Evolutionary conservation across 768 basidiomycete species (phyloP), one percentile per base, ranked within the genome.

Genomic region (Porphyrellus cyaneotinctus): DNA sequence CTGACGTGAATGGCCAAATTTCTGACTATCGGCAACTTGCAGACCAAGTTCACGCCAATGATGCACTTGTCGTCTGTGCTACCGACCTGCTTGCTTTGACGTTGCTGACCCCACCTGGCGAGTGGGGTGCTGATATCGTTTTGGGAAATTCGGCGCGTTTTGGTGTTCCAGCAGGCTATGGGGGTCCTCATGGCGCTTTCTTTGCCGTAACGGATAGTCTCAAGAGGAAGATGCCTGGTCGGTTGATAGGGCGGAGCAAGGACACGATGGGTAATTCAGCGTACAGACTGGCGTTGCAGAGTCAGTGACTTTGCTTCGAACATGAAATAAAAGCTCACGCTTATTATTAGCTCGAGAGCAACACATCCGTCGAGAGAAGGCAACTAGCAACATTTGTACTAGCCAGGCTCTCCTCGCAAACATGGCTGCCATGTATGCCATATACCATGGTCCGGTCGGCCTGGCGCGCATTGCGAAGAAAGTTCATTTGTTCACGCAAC

Each of bases 201-300:
- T 98, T 99, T 67, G 91, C 97, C 3, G 90, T 91, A 59, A 90
- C 84, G 18, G 92, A 98, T 51, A 83, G 79, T 56, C 74, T 98
- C 50, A 99, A 98, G 79, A 78, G 95, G 58, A 95, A 95, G 75
- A 97, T 98, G 92, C 97, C 97, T n/a, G 97, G 97, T 49, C 82
- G 97, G 50, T 72, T 99, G 46, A 90, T 99, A 65, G 97, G 97
- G 18, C 77, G 88, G 23, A 94, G 91, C 68, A 85, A 86, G 53
- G 97, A 97, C 68, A 74, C 80, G 9, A 76, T 84, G 55, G 97
- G 95, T 2, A 82, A 87, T 49, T 83, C 84, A 15, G 97, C 95
- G 1, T 98, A 97, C 66, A 82, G 97, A 30, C 72, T 99, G 53
- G 91, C 97, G 15, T 72, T 99, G 42, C 97, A 99, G 72, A 99